Evolutionary conservation across 176 grass and related monocot species (phyloP), one percentile per base, ranked within the genome.

Genomic region (Musa schizocarpa): DNA sequence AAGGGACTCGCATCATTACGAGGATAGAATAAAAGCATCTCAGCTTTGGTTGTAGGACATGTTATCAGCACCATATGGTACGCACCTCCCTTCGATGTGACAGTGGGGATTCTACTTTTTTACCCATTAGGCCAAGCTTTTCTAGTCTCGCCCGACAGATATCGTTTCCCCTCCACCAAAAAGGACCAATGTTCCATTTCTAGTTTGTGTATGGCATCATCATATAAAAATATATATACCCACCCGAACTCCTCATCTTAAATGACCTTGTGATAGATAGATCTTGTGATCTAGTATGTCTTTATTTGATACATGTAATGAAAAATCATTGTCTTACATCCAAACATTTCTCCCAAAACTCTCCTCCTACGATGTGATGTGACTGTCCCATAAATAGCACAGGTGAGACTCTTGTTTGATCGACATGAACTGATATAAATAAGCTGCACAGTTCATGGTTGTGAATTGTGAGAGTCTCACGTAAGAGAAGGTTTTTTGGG

Each of bases 1-100:
- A 54, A 54, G 71, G 21, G 52, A 73, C 71, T 22, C 24, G 71
- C 27, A 68, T 73, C 71, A 73, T 73, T 17, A 16, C n/a, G 55
- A 73, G 52, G 71, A 73, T 73, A 52, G 71, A 14, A 73, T 54
- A 53, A 27, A 27, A 23, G 50, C 11, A 54, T 25, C 11, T 14
- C 51, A 16, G 11, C 21, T 61, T 27, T 54, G 13, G 52, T 23
- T 26, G 71, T 55, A 55, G 51, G 52, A 73, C 71, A 55, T 73
- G 50, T 13, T 24, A 73, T 14, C 71, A 24, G n/a, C 50, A 73
- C 52, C 71, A 54, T 43, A 43, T 55, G 21, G 71, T 73, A 54
- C 50, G 0, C 34, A 24, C 52, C 14, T 34, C 57, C 24, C 65
- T 68, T 13, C 65, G 8, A 13, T 13, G 9, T 26, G 27, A 61